phyloP scores from a whole-genome alignment of 2,329 filamentous ascomycete genomes.

The Microdochium bolleyi region DNA sequence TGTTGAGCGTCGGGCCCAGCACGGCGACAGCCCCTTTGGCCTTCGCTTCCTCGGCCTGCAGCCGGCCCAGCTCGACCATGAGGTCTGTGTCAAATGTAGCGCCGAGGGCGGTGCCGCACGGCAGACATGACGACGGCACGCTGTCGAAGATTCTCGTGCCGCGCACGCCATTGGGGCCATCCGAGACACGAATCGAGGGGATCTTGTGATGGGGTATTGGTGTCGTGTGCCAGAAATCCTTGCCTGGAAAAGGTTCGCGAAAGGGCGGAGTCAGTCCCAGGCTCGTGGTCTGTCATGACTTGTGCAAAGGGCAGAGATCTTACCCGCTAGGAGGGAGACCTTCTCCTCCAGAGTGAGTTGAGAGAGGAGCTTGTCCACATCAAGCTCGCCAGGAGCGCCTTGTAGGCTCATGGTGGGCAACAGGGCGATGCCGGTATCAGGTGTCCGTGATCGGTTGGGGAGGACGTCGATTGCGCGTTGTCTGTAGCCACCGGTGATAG shows the following conservation, averaged over 20 bases:
- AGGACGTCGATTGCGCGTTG: too few relatives aligned
- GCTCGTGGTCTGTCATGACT: too few relatives aligned
- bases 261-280: slow-evolving; percentile 15
- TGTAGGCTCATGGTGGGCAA: too few relatives aligned
- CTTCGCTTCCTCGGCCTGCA: slow-evolving; percentile 44
- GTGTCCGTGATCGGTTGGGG: too few relatives aligned
- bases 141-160: slow-evolving; percentile 63
- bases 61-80: slow-evolving; percentile 39
- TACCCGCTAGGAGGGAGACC: too few relatives aligned
- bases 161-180: slow-evolving; percentile 63
- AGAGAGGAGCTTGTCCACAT: too few relatives aligned
- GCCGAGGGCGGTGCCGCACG: slow-evolving; percentile 49
- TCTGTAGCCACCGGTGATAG: too few relatives aligned
- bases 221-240: slow-evolving; percentile 64
- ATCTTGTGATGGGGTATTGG: slow-evolving; percentile 51
- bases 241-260: slow-evolving; percentile 43
- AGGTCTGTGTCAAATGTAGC: slow-evolving; percentile 49
- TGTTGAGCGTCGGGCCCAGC: slow-evolving; percentile 56
- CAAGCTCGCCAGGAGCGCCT: too few relatives aligned
- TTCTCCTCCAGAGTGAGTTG: too few relatives aligned
- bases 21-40: slow-evolving; percentile 50
- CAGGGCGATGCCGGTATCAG: too few relatives aligned
- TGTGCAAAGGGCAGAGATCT: too few relatives aligned
- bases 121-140: slow-evolving; percentile 48
- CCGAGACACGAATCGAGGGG: slow-evolving; percentile 56